Evolutionary conservation across 2,329 filamentous ascomycete species (phyloP).

Genomic region (Cytospora mali): DNA sequence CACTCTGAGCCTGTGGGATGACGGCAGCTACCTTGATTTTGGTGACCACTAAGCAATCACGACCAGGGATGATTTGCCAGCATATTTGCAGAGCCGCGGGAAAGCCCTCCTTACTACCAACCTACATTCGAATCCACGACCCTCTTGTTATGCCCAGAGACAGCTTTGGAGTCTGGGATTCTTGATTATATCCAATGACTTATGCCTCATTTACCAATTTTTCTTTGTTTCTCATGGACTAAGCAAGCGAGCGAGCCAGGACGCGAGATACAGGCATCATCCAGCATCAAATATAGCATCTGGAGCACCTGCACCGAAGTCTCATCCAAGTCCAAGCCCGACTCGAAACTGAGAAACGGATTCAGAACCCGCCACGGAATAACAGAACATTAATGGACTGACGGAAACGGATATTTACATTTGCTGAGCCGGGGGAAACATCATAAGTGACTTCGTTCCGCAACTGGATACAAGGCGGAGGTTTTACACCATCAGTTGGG

Average conservation of each 20-base stretch:
- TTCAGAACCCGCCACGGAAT: neutral
- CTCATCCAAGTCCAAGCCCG: neutral
- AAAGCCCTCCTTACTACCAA: constrained; percentile 6
- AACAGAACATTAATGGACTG: neutral
- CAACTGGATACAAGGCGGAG: neutral
- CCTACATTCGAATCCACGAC: constrained; percentile 17
- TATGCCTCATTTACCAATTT: constrained; percentile 16
- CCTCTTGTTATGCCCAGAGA: constrained; percentile 22
- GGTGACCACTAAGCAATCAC: constrained; percentile 25
- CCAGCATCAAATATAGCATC: constrained; percentile 1
- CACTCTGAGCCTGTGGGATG: constrained; percentile 23
- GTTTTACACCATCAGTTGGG: neutral
- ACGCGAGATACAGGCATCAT: constrained; percentile 14
- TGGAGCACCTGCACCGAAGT: neutral
- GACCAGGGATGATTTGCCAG: constrained; percentile 16
- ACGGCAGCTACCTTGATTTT: constrained; percentile 28
- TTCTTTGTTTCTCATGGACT: neutral
- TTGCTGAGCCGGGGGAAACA: neutral
- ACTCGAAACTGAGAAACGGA: neutral
- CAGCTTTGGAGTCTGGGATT: constrained; percentile 25
- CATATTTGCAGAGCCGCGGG: constrained; percentile 18
- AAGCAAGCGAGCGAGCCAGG: constrained; percentile 8
- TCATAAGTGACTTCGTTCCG: neutral
- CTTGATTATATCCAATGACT: constrained; percentile 23
- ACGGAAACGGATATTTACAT: neutral